Evolutionary conservation across 441 rosid species (phyloP).

Genomic region (Gossypium gossypioides): DNA sequence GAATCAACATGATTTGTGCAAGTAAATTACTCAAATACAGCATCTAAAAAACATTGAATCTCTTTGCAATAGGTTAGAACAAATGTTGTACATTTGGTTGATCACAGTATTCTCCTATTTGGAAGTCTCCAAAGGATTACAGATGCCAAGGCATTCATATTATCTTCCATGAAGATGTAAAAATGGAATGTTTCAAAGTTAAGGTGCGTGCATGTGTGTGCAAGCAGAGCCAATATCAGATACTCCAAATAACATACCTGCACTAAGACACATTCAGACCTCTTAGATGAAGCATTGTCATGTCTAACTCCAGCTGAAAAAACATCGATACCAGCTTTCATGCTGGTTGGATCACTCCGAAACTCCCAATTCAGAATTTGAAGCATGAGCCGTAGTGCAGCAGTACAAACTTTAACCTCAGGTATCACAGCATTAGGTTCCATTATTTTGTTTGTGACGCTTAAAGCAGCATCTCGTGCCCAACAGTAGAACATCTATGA

Average conservation of each 20-base stretch:
- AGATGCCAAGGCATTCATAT: background rate
- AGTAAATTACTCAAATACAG: constrained; percentile 9
- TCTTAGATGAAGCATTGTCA: constrained; percentile 42
- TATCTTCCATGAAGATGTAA: background rate
- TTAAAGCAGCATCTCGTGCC: constrained; percentile 76
- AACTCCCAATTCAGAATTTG: constrained; percentile 96
- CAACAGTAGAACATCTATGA: constrained; percentile 76
- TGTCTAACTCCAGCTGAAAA: constrained; percentile 52
- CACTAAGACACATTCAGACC: constrained; percentile 64
- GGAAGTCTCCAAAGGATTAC: background rate
- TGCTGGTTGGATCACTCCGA: constrained; percentile 34
- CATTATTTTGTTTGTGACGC: constrained; percentile 59
- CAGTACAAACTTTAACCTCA: constrained; percentile 84
- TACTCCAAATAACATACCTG: constrained; percentile 42
- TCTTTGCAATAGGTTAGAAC: background rate
- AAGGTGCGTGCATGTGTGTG: background rate
- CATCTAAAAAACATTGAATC: background rate
- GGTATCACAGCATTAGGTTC: constrained; percentile 55
- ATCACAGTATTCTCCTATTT: background rate
- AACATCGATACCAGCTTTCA: constrained; percentile 37
- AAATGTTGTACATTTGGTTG: constrained; percentile 1
- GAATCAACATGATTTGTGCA: constrained; percentile 5
- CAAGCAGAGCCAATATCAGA: background rate
- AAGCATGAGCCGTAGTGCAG: constrained; percentile 73
- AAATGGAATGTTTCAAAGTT: constrained; percentile 8